phyloP scores from a whole-genome alignment of 192 early-diverging fungal genomes.

The Dissophora globulifera region DNA sequence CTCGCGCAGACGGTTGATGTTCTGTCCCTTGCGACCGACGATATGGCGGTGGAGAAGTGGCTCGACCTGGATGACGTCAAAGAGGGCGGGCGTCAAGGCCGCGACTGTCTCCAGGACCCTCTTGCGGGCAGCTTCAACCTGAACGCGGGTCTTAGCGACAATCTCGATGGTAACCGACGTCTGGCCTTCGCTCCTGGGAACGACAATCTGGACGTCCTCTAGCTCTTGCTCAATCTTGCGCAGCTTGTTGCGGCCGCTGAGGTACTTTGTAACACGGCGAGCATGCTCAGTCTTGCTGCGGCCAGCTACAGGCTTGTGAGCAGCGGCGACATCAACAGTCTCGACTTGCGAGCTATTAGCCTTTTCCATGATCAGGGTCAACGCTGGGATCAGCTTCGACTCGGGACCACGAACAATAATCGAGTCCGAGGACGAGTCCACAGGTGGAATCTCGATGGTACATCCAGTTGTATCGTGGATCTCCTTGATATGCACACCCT shows the following conservation, averaged over 20 bases:
- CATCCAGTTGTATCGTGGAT: conserved; percentile 91
- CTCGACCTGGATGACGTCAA: conserved; percentile 65
- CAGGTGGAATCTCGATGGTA: conserved; percentile 81
- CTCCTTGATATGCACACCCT: conserved; percentile 81
- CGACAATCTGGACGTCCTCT: conserved; percentile 65
- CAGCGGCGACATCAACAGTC: conserved; percentile 70
- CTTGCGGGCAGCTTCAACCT: conserved; percentile 72
- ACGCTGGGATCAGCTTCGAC: conserved; percentile 71
- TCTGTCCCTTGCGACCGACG: conserved; percentile 69
- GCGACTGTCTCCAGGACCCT: conserved; percentile 66
- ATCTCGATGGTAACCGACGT: conserved; percentile 77
- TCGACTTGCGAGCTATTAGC: conserved; percentile 80
- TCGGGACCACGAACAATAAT: conserved; percentile 87
- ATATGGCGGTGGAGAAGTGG: conserved; percentile 79
- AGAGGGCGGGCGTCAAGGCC: conserved; percentile 60
- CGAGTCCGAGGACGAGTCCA: conserved; percentile 74
- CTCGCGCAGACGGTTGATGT: conserved; percentile 71
- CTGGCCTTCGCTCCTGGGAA: conserved; percentile 60
- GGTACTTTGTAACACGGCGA: conserved; percentile 76
- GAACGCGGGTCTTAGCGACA: conserved; percentile 70
- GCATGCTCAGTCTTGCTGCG: conserved; percentile 66
- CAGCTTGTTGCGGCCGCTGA: conserved; percentile 76
- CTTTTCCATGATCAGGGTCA: conserved; percentile 84
- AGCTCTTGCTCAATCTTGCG: conserved; percentile 82
- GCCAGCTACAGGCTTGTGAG: conserved; percentile 62